These are phyloP conservation scores for Thamnidium elegans DNA, from an alignment of 192 early-diverging fungal species.

Conservation along the genomic window DNA sequence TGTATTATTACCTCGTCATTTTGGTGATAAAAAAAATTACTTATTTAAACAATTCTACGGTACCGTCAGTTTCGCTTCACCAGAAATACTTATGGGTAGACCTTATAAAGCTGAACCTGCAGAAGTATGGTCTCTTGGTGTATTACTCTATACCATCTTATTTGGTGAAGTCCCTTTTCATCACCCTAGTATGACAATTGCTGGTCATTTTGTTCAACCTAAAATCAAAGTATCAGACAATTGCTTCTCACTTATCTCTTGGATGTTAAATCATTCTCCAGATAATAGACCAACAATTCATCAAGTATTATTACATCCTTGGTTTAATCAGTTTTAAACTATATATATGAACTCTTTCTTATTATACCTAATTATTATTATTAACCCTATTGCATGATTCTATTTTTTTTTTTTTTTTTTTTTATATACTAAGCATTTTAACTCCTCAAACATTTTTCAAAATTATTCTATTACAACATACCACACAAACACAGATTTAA, in stretches of 20 bases:
- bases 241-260: slow-evolving; percentile 55
- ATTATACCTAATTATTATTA: slow-evolving; percentile 1
- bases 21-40: slow-evolving; percentile 9
- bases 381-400: neutral
- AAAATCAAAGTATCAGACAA: slow-evolving; percentile 44
- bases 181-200: slow-evolving; percentile 49
- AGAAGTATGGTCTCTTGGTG: slow-evolving; percentile 69
- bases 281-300: slow-evolving; percentile 56
- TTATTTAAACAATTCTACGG: slow-evolving; percentile 58
- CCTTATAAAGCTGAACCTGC: slow-evolving; percentile 55
- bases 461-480: neutral
- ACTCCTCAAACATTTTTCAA: neutral
- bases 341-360: slow-evolving; percentile 14
- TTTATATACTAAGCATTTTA: neutral
- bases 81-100: slow-evolving; percentile 60
- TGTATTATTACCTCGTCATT: slow-evolving; percentile 35
- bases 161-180: slow-evolving; percentile 63
- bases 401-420: slow-evolving; percentile 6
- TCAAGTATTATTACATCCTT: slow-evolving; percentile 59
- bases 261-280: slow-evolving; percentile 65
- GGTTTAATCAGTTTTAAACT: slow-evolving; percentile 43
- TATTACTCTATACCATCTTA: slow-evolving; percentile 65
- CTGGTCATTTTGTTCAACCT: slow-evolving; percentile 43
- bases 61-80: slow-evolving; percentile 65
- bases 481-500: neutral